phyloP scores from a whole-genome alignment of 176 grass and related monocot genomes.

The Elaeis guineensis region DNA sequence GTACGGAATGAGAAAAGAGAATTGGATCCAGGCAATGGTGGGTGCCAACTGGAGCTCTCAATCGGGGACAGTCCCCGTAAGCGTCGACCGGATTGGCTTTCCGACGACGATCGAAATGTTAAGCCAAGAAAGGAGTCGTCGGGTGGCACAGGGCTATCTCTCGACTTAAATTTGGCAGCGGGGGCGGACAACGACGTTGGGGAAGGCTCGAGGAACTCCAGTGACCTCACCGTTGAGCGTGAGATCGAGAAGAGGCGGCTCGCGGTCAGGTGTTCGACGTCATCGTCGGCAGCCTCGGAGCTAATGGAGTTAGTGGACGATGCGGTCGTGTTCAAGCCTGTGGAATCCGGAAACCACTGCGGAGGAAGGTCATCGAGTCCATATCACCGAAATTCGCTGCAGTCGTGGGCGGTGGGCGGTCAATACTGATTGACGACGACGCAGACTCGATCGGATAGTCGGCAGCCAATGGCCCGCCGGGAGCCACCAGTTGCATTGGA shows the following conservation, averaged over 20 bases:
- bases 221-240: constrained; percentile 79
- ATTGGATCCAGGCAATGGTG: constrained; percentile 39
- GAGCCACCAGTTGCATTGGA: constrained; percentile 17
- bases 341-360: constrained; percentile 44
- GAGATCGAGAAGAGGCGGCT: constrained; percentile 66
- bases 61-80: constrained; percentile 45
- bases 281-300: constrained; percentile 35
- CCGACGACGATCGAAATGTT: constrained; percentile 30
- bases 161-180: constrained; percentile 74
- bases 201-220: constrained; percentile 77
- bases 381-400: constrained; percentile 46
- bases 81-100: constrained; percentile 67
- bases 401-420: constrained; percentile 32
- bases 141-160: constrained; percentile 37
- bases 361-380: constrained; percentile 48
- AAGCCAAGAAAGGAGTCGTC: constrained; percentile 65
- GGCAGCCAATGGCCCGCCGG: constrained; percentile 48
- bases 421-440: constrained; percentile 70
- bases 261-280: constrained; percentile 29
- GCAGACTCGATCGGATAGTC: constrained; percentile 53
- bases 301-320: constrained; percentile 55
- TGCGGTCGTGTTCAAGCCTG: constrained; percentile 61
- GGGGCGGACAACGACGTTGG: constrained; percentile 44
- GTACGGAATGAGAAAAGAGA: constrained; percentile 57
- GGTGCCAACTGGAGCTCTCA: constrained; percentile 74